Evolutionary conservation across 2,329 filamentous ascomycete genomes (phyloP).

Genomic region (Stagonosporopsis cucurbitacearum): DNA sequence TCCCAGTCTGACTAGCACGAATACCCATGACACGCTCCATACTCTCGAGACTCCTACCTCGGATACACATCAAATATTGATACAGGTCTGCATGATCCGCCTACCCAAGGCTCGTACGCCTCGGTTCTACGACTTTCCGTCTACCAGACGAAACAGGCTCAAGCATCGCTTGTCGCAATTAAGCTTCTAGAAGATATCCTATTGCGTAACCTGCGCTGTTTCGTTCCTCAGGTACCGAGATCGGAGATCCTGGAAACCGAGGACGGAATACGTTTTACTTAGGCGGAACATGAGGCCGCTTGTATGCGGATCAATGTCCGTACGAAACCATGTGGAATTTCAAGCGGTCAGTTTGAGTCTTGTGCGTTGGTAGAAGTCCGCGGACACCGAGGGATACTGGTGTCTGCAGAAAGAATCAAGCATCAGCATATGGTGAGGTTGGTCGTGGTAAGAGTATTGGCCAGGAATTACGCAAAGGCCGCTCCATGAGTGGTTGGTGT

Average conservation of each 20-base stretch:
- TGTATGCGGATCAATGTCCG: not conserved
- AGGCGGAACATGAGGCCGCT: not conserved
- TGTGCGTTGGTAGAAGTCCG: not conserved
- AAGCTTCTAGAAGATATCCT: conserved; percentile 6
- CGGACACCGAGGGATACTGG: too few relatives aligned
- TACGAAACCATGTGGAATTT: not conserved
- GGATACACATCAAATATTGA: not conserved
- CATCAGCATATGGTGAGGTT: not conserved
- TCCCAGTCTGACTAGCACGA: not conserved
- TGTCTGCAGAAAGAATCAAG: not conserved
- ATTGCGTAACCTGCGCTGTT: not conserved
- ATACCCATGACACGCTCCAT: not conserved
- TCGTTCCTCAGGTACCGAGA: not conserved
- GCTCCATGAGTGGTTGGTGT: not conserved
- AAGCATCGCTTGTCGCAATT: conserved; percentile 2
- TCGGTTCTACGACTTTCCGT: not conserved
- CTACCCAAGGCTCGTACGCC: not conserved
- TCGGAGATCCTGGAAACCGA: not conserved
- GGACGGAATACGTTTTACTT: conserved; percentile 1
- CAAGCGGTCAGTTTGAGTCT: conserved; percentile 1
- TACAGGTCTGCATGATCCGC: not conserved
- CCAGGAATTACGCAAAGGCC: not conserved
- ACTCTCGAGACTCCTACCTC: not conserved
- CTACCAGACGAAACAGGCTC: not conserved
- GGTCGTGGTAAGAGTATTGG: not conserved